Evolutionary conservation across 1,139 yeast species (phyloP), one percentile per base, ranked within the genome.

Genomic region (Casaregolazyma suthepensis): DNA sequence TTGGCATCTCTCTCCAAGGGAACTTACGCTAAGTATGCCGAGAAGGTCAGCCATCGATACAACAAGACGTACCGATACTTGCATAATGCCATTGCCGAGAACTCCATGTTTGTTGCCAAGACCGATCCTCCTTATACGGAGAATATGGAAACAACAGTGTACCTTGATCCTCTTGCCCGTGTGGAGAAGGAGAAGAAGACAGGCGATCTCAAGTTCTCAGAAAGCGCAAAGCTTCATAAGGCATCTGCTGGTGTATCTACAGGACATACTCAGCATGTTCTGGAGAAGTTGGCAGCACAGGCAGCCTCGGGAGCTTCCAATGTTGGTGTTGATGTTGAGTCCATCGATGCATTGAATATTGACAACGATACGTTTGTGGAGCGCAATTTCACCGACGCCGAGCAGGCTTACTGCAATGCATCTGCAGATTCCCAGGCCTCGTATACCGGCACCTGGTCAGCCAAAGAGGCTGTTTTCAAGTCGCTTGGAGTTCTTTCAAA

Each of bases 381-480:
- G 71, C 84, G 98, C 71, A 93, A 93, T 78, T 93, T 91, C 77
- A 90, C 98, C 50, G 75, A 71, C 9, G 77, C 73, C 20, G 99
- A 93, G 76, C 83, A 85, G 63, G 76, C 74, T 49, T 93, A 93
- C 78, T 91, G 98, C 71, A 47, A 52, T 48, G 68, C 73, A 55
- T 67, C 75, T 51, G 82, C 96, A 45, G 78, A 78, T 62, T 87
- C 95, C 54, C 88, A 83, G 69, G 90, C 98, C 19, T 89, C 97
- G 6, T 93, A 80, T 73, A 91, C 99, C 40, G 99, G 99, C 53
- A 87, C 96, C 50, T 93, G 99, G 99, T 88, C 96, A 46, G 99
- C 99, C 52, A 93, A 93, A 75, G 99, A 93, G 75, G 99, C 99
- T 43, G 97, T 90, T 45, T 93, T 93, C 83, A 93, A 93, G 77